Evolutionary conservation across 805 yeast genomes (phyloP).

Genomic region (Jamesozyma hellenica): DNA sequence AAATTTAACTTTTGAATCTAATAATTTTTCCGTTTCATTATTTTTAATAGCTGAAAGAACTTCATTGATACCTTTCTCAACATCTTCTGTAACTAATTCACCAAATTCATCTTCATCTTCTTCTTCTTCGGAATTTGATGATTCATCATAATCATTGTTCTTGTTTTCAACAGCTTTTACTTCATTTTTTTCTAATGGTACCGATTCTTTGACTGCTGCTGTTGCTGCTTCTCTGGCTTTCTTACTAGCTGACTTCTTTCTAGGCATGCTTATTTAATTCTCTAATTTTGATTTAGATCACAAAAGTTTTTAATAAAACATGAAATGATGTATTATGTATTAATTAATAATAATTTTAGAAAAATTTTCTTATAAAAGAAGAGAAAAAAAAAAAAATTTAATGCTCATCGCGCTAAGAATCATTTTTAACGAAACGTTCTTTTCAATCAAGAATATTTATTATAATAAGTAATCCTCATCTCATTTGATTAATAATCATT

Average conservation of each 20-base stretch:
- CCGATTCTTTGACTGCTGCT: neutral
- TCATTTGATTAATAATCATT: too few relatives aligned
- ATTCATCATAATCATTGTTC: slow-evolving; percentile 27
- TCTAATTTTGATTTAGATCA: too few relatives aligned
- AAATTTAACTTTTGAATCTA: slow-evolving; percentile 62
- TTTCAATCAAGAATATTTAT: too few relatives aligned
- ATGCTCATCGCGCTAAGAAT: too few relatives aligned
- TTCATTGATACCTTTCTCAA: slow-evolving; percentile 66
- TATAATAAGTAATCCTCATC: too few relatives aligned
- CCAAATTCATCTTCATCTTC: slow-evolving; percentile 88
- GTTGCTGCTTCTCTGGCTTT: slow-evolving; percentile 45
- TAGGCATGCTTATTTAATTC: slow-evolving; percentile 56
- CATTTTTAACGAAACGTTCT: too few relatives aligned
- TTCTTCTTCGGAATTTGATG: slow-evolving; percentile 34
- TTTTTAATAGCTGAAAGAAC: slow-evolving; percentile 62
- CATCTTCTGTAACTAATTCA: slow-evolving; percentile 74
- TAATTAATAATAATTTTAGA: too few relatives aligned
- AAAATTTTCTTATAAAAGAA: too few relatives aligned
- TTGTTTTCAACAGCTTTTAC: neutral
- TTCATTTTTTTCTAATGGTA: neutral
- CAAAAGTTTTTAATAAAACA: too few relatives aligned
- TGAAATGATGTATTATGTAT: too few relatives aligned
- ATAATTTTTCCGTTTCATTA: slow-evolving; percentile 49
- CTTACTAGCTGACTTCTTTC: slow-evolving; percentile 79
- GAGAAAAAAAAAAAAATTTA: too few relatives aligned